Base-by-base conservation (phyloP, 306 rosid genomes). In the Lotus japonicus region DNA sequence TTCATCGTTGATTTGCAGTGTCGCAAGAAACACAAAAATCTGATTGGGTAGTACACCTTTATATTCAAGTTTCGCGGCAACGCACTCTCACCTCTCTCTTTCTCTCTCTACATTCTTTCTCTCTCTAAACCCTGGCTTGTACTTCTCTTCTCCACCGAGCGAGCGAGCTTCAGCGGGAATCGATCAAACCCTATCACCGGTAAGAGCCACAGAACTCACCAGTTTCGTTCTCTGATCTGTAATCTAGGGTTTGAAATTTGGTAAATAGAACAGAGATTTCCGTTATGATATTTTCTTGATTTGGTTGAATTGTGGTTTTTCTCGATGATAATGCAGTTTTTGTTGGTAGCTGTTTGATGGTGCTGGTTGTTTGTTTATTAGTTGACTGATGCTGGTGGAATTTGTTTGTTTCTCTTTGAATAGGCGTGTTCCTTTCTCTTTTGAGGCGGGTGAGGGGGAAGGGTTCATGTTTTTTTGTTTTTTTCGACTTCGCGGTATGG, bases 41-140 rank as follows among this genome's bases (percentile, higher is more conserved):
- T 57, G 8, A 75, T 74, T 76, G 85, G 84, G 59, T 44, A 77
- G 0, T n/a, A 43, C 15, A 18, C 18, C 55, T 53, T 65, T 81
- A 14, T 63, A 78, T 89, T 87, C 85, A 89, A 87, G 89, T 87
- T 90, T 90, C 96, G 95, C 95, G 96, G 96, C 91, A 89, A 89
- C 75, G 58, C 70, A 28, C 51, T n/a, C n/a, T n/a, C n/a, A n/a
- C n/a, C n/a, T n/a, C 13, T 41, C 8, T 31, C 19, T 26, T n/a
- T 59, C 38, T 70, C 10, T 15, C 41, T 60, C 7, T 26, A 31
- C 58, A 64, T 51, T 72, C 11, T 42, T 51, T 77, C 76, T 68
- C 49, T 41, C 23, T 62, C 36, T 57, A 79, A 69, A 75, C 43
- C 79, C 72, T 45, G 60, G 23, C 70, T n/a, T n/a, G n/a, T n/a